phyloP scores from a whole-genome alignment of 148 eudicot species.

The Vaccinium darrowii region DNA sequence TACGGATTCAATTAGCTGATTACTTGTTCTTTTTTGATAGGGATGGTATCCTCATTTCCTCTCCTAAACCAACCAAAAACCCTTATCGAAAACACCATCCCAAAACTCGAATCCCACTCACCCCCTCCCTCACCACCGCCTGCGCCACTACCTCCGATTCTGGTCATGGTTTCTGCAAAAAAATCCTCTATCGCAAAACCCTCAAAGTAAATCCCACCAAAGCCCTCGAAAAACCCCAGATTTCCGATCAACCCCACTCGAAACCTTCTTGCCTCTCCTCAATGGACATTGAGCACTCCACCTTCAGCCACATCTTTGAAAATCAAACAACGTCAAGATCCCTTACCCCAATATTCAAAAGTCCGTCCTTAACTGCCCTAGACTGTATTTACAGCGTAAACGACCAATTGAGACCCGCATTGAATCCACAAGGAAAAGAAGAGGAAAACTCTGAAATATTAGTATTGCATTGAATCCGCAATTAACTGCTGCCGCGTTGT shows the following conservation, averaged over 20 bases:
- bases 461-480: too few relatives aligned
- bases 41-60: neutral
- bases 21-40: neutral
- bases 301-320: slow-evolving; percentile 67
- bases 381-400: slow-evolving; percentile 54
- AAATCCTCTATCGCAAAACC: slow-evolving; percentile 63
- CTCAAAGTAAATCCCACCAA: slow-evolving; percentile 58
- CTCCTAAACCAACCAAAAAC: slow-evolving; percentile 25
- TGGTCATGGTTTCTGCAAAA: slow-evolving; percentile 60
- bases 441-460: too few relatives aligned
- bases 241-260: slow-evolving; percentile 58
- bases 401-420: slow-evolving; percentile 59
- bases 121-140: slow-evolving; percentile 14
- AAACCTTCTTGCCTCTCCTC: slow-evolving; percentile 51
- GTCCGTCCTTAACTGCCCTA: slow-evolving; percentile 61
- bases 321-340: slow-evolving; percentile 48
- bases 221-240: slow-evolving; percentile 68
- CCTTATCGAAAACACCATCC: neutral
- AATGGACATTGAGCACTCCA: slow-evolving; percentile 48
- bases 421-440: slow-evolving; percentile 35
- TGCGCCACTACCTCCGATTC: slow-evolving; percentile 25
- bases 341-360: slow-evolving; percentile 50
- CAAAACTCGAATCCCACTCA: neutral
- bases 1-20: neutral
- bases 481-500: slow-evolving; percentile 25